Percentiles rank a stretch among this genome's conserved stretches.
These are phyloP conservation scores for Aureobasidium vineae DNA, from an alignment of 2,329 filamentous ascomycete genomes.

Conservation along the genomic window DNA sequence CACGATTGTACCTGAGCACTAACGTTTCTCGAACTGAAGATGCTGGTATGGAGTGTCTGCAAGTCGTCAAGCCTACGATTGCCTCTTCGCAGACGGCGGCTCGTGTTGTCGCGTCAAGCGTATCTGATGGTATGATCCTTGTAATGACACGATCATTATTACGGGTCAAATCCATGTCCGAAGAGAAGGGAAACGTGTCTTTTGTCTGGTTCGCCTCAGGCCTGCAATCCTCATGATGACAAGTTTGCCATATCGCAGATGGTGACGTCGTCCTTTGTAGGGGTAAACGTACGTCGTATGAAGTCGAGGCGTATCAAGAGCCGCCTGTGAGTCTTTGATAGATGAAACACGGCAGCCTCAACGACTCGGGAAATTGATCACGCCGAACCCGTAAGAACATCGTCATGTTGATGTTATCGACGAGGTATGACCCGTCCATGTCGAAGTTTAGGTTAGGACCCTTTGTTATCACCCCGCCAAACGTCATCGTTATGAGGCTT, in stretches of 20 bases:
- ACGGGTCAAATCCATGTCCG: not conserved
- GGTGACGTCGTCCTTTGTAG: not conserved
- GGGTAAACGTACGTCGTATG: not conserved
- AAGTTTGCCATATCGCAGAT: not conserved
- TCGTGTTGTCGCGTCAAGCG: too few relatives aligned
- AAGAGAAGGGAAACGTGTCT: not conserved
- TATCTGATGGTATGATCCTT: too few relatives aligned
- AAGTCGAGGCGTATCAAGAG: not conserved
- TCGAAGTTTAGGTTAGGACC: not conserved
- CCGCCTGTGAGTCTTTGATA: not conserved
- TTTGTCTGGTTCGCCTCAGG: not conserved
- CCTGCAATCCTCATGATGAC: not conserved
- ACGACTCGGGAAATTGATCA: not conserved
- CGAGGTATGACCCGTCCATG: conserved; percentile 14
- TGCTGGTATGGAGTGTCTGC: too few relatives aligned
- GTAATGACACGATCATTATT: not conserved
- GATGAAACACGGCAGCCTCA: not conserved
- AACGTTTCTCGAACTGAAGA: too few relatives aligned
- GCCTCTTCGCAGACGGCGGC: too few relatives aligned
- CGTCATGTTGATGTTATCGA: conserved; percentile 4
- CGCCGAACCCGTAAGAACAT: not conserved
- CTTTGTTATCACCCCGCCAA: conserved; percentile 11
- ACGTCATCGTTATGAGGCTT: conserved; percentile 9
- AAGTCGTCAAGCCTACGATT: too few relatives aligned
- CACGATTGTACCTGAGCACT: too few relatives aligned